Evolutionary conservation across 345 rosid genomes (phyloP), one percentile per base, ranked within the genome.

Genomic region (Hibiscus tridactylites): DNA sequence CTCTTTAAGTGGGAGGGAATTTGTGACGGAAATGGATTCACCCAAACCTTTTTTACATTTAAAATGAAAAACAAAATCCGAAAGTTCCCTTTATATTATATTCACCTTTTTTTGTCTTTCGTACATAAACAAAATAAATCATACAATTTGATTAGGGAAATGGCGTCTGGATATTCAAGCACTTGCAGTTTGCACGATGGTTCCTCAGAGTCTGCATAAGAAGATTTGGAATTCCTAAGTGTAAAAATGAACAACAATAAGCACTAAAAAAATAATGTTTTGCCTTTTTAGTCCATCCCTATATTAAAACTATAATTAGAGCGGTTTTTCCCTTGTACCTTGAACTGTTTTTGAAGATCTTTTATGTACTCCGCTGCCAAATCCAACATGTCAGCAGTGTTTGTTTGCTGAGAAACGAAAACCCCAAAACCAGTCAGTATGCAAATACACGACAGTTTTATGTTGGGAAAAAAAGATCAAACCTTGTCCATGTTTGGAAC

Each of bases 401-500:
- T 95, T 3, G 97, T 91, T 90, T 95, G 99, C 99, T 95, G 86
- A 71, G 65, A 64, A 79, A 35, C 19, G 46, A 71, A 70, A 76
- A 68, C 56, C 68, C 24, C 61, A 39, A 58, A 33, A 56, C 47
- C 61, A 39, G 29, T 44, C 5, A 50, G 61, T 57, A 61, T 8
- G 6, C 26, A 16, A 66, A 16, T 12, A 61, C 44, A 61, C 58
- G 44, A 5, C 33, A 26, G 29, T 52, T 31, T 42, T 9, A 5
- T n/a, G 3, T 12, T 16, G 0, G 17, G 16, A 37, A 15, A 42
- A 35, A 57, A 63, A 57, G 35, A 49, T 60, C 12, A 65, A 81
- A 95, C 99, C 91, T 91, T 95, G 79, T 95, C 97, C 99, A 95
- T 95, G 75, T 88, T 86, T 3, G 99, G 99, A 19, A 95, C 97